Evolutionary conservation across 257 asterid genomes (phyloP).

Genomic region (Solanum phureja): DNA sequence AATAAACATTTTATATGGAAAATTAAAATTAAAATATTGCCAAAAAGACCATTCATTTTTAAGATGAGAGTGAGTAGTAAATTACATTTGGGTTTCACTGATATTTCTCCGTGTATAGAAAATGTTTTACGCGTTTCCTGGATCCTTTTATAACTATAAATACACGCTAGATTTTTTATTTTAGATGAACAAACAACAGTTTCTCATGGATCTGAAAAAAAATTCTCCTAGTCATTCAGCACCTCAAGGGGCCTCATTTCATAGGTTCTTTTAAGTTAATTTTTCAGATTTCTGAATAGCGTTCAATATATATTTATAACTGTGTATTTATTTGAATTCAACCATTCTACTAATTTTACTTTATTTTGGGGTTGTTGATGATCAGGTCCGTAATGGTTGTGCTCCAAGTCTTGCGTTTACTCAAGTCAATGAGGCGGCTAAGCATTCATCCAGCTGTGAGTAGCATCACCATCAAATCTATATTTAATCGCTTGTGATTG

Average conservation of each 20-base stretch:
- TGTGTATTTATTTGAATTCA: too few species aligned
- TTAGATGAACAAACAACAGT: too few species aligned
- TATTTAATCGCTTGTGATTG: not conserved
- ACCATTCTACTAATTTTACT: too few species aligned
- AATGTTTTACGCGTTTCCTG: not conserved
- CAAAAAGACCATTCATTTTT: too few species aligned
- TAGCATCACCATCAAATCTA: not conserved
- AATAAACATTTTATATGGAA: too few species aligned
- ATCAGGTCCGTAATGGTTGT: not conserved
- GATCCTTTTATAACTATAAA: not conserved
- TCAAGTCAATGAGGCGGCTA: not conserved
- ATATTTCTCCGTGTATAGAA: not conserved
- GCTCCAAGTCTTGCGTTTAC: not conserved
- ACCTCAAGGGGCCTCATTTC: not conserved
- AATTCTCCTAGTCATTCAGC: not conserved
- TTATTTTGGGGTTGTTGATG: not conserved
- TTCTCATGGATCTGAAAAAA: not conserved
- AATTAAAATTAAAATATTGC: too few species aligned
- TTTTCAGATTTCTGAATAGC: not conserved
- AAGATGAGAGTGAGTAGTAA: too few species aligned
- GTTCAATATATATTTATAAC: too few species aligned
- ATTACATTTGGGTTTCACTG: not conserved
- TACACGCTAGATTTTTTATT: too few species aligned
- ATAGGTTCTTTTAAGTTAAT: not conserved
- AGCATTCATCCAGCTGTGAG: not conserved